Base-by-base conservation (phyloP, 352 stramenopile genomes). In the Pythium sp. region DNA sequence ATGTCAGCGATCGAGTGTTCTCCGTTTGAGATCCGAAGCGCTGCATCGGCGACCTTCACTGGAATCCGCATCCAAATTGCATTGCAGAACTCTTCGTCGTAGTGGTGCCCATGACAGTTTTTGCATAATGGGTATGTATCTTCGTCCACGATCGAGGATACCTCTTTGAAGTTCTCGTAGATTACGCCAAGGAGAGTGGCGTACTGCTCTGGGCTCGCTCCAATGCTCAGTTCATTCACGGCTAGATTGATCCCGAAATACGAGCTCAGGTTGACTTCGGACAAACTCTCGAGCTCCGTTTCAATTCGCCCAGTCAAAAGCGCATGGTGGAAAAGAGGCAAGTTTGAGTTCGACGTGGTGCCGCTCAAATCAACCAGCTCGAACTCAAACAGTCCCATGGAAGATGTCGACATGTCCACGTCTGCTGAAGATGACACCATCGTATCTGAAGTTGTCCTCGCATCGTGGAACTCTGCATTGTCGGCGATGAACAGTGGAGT, bases 151-250 rank as follows among this genome's bases (percentile, higher is more conserved):
- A 89, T 77, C 24, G 73, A 82, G 2, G 84, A 90, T 8, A 87
- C 72, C 71, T 96, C 89, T 47, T 88, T 85, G 72, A 96, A 94
- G 54, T 96, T 96, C 57, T 96, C 89, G 59, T 89, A 94, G 30
- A 95, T 92, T 59, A 91, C 81, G n/a, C 84, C 87, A 36, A 95
- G 68, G 9, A 95, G 71, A 7, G 78, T 88, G 18, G 63, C 74
- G 65, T 95, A 96, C 66, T 95, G 86, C 32, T 90, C 77, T 20
- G 74, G 68, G 0, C 67, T 79, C 15, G 82, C 74, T 26, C 81
- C 81, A 26, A 96, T 72, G 60, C 83, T 95, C 30, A 94, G 70
- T 59, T 96, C 89, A 36, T 95, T 95, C 47, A 96, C 30, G 12
- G 76, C 82, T 58, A 96, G 58, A 66, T 79, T 86, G 55, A 96